Percentiles rank a stretch among this genome's conserved stretches.
Evolutionary conservation across 495 filamentous ascomycete species (phyloP).

Genomic region (Aspergillus nanangensis): DNA sequence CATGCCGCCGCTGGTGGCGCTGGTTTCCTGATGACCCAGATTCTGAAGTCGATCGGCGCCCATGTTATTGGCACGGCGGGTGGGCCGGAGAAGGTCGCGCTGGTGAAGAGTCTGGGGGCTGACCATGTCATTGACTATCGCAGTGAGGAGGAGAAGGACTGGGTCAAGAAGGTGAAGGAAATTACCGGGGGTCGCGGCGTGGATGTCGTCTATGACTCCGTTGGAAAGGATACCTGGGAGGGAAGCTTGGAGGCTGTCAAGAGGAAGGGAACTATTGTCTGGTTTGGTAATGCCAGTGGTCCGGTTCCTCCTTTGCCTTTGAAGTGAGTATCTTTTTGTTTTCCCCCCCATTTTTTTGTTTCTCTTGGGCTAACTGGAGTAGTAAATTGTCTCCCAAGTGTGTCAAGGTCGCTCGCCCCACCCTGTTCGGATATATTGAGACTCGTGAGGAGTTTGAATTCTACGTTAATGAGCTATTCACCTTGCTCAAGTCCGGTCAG

Average conservation of each 20-base stretch:
- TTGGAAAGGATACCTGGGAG: conserved; percentile 87
- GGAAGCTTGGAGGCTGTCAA: conserved; percentile 70
- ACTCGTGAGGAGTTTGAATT: conserved; percentile 72
- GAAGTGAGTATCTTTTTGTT: conserved; percentile 34
- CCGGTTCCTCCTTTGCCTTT: conserved; percentile 73
- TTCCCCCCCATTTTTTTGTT: background rate
- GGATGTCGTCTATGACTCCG: conserved; percentile 80
- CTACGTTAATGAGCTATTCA: conserved; percentile 72
- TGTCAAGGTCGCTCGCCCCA: conserved; percentile 70
- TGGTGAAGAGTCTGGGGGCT: conserved; percentile 66
- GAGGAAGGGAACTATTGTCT: conserved; percentile 77
- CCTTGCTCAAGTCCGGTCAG: conserved; percentile 60
- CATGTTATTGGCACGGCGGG: conserved; percentile 80
- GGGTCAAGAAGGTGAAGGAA: conserved; percentile 61
- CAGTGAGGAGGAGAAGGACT: conserved; percentile 60
- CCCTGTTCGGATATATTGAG: conserved; percentile 66
- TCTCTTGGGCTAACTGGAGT: background rate
- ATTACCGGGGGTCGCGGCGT: conserved; percentile 69
- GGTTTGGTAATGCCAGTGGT: conserved; percentile 87
- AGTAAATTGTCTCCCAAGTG: conserved; percentile 70
- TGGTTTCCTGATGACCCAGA: conserved; percentile 71
- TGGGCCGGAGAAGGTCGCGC: conserved; percentile 63
- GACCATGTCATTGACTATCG: conserved; percentile 69
- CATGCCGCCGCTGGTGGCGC: conserved; percentile 91
- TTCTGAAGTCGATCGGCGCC: conserved; percentile 70